These are phyloP conservation scores for Cryptococcus sp. DNA, from an alignment of 1,284 basidiomycete genomes.

Conservation along the genomic window DNA sequence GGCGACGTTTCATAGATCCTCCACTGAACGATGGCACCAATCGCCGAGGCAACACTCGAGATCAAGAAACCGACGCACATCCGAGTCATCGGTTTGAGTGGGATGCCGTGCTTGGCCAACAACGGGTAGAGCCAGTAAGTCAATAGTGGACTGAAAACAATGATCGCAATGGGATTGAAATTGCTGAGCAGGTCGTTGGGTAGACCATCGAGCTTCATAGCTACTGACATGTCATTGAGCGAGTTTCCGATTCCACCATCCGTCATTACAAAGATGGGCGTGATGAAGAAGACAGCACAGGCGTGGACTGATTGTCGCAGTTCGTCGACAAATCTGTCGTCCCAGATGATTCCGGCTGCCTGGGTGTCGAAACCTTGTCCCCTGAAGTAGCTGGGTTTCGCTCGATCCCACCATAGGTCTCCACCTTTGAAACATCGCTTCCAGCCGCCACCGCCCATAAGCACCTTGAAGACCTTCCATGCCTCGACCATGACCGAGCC, in stretches of 20 bases:
- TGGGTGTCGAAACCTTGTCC: slow-evolving; percentile 35
- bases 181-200: slow-evolving; percentile 55
- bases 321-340: slow-evolving; percentile 55
- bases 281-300: slow-evolving; percentile 51
- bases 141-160: slow-evolving; percentile 48
- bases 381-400: slow-evolving; percentile 51
- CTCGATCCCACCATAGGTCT: slow-evolving; percentile 53
- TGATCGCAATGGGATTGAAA: slow-evolving; percentile 50
- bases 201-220: slow-evolving; percentile 52
- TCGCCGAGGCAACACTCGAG: slow-evolving; percentile 43
- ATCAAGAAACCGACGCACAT: slow-evolving; percentile 26
- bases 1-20: slow-evolving; percentile 53
- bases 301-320: slow-evolving; percentile 51
- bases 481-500: slow-evolving; percentile 54
- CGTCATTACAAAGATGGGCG: slow-evolving; percentile 31
- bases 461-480: slow-evolving; percentile 30
- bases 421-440: slow-evolving; percentile 27
- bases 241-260: slow-evolving; percentile 17
- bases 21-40: slow-evolving; percentile 55
- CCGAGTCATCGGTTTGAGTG: slow-evolving; percentile 20
- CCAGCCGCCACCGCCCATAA: slow-evolving; percentile 30
- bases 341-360: slow-evolving; percentile 49
- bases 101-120: slow-evolving; percentile 12
- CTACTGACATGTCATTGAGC: slow-evolving; percentile 31
- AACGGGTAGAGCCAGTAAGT: slow-evolving; percentile 38